These are phyloP conservation scores for Gastrodia elata DNA, from an alignment of 106 monocot species.

Conservation along the genomic window DNA sequence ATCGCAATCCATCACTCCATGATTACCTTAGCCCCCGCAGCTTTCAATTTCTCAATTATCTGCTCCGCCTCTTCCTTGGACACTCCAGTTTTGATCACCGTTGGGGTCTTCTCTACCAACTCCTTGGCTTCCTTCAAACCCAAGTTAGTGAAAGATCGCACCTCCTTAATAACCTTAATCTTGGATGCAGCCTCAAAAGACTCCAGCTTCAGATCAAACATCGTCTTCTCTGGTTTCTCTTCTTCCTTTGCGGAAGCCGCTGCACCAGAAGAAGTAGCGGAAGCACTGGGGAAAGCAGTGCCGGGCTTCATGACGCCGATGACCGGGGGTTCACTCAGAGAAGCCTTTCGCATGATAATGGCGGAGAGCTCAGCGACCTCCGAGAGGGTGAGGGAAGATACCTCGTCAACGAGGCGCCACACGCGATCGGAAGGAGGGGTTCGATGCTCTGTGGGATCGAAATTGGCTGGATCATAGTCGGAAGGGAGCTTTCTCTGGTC, in stretches of 20 bases:
- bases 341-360: slow-evolving; percentile 40
- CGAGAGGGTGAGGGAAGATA: slow-evolving; percentile 59
- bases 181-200: slow-evolving; percentile 72
- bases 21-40: slow-evolving; percentile 76
- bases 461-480: slow-evolving; percentile 70
- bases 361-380: slow-evolving; percentile 65
- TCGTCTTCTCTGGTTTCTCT: slow-evolving; percentile 76
- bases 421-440: slow-evolving; percentile 69
- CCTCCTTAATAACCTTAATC: slow-evolving; percentile 99
- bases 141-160: slow-evolving; percentile 67
- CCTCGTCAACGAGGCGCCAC: slow-evolving; percentile 91
- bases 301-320: slow-evolving; percentile 40
- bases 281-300: slow-evolving; percentile 3
- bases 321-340: slow-evolving; percentile 45
- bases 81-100: slow-evolving; percentile 71
- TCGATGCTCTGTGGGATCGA: slow-evolving; percentile 60
- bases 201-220: slow-evolving; percentile 88
- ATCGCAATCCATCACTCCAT: slow-evolving; percentile 37
- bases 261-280: slow-evolving; percentile 3
- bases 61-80: slow-evolving; percentile 75
- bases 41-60: slow-evolving; percentile 93
- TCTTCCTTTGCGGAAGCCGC: slow-evolving; percentile 25
- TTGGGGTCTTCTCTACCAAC: slow-evolving; percentile 84
- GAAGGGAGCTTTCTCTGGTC: slow-evolving; percentile 72
- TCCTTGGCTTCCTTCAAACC: slow-evolving; percentile 99